phyloP scores from a whole-genome alignment of 1,139 yeast species.

The Taphrina communis region DNA sequence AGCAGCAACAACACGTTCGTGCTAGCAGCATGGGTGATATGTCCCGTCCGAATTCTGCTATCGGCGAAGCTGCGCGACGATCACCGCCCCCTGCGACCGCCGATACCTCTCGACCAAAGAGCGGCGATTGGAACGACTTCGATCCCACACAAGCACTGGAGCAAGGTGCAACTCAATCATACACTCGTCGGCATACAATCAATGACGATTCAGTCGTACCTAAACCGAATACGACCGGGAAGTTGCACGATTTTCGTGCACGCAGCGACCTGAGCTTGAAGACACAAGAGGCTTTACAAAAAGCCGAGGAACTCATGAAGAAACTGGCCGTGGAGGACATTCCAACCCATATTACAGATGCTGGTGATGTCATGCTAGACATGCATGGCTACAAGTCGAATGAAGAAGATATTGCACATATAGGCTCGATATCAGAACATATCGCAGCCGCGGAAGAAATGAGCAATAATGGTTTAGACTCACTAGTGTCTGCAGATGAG shows the following conservation, averaged over 20 bases:
- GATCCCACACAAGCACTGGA: conserved; percentile 9
- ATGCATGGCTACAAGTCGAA: conserved; percentile 85
- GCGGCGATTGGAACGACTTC: conserved; percentile 35
- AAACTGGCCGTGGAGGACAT: conserved; percentile 73
- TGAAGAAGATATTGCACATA: conserved; percentile 30
- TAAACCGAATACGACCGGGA: conserved; percentile 42
- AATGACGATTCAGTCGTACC: conserved; percentile 27
- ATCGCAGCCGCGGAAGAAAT: conserved; percentile 63
- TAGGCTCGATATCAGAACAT: conserved; percentile 71
- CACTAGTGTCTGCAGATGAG: conserved; percentile 64
- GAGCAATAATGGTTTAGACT: conserved; percentile 56
- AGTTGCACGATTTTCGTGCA: conserved; percentile 21
- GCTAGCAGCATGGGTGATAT: conserved; percentile 35
- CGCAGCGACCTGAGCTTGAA: conserved; percentile 51
- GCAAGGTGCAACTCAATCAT: not conserved
- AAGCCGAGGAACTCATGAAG: conserved; percentile 71
- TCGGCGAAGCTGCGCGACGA: conserved; percentile 41
- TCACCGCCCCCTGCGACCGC: conserved; percentile 16
- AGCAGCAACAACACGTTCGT: conserved; percentile 32
- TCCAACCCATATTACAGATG: conserved; percentile 84
- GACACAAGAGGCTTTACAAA: conserved; percentile 58
- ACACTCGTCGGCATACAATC: conserved; percentile 33
- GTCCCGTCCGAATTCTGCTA: conserved; percentile 13
- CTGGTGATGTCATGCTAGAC: conserved; percentile 89
- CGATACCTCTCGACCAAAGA: conserved; percentile 14